A percentile compares a stretch with the other conserved stretches of the same genome.
phyloP scores from a whole-genome alignment of 108 stramenopile species.

The Fragilariopsis cylindrus region DNA sequence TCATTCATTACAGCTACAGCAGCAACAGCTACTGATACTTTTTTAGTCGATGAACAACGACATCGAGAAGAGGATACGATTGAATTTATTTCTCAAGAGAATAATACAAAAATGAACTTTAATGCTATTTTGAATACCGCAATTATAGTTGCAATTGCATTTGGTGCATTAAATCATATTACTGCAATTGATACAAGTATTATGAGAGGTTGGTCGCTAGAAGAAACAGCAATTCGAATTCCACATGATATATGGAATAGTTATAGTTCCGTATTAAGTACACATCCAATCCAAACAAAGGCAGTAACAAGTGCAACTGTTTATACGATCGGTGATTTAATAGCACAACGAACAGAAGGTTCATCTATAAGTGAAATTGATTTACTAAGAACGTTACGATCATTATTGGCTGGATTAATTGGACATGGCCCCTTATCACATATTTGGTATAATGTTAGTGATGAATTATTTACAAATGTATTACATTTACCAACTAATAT shows the following conservation, averaged over 20 bases:
- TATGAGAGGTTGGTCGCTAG: conserved; percentile 8
- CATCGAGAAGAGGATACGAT: conserved; percentile 6
- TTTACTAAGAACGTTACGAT: conserved; percentile 57
- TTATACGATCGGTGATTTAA: conserved; percentile 77
- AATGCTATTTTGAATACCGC: background rate
- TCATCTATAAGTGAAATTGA: conserved; percentile 55
- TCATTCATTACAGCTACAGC: no score
- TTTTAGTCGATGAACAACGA: background rate
- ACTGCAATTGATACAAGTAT: background rate
- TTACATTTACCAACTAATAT: conserved; percentile 52
- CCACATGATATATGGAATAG: conserved; percentile 1
- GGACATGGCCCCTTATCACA: conserved; percentile 87
- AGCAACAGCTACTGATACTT: no score
- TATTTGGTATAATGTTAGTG: conserved; percentile 69
- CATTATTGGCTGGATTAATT: conserved; percentile 66
- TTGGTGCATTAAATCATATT: background rate
- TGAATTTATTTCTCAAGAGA: conserved; percentile 3
- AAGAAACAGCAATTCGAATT: conserved; percentile 3
- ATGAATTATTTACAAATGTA: conserved; percentile 21
- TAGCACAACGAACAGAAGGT: conserved; percentile 71
- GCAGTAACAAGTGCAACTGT: conserved; percentile 61
- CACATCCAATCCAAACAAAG: conserved; percentile 54
- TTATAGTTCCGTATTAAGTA: background rate
- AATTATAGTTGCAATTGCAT: background rate
- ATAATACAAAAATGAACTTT: background rate